Percentiles rank a stretch among this genome's conserved stretches.
These are phyloP conservation scores for Adansonia madagascariensis DNA, from an alignment of 441 rosid genomes.

Conservation along the genomic window DNA sequence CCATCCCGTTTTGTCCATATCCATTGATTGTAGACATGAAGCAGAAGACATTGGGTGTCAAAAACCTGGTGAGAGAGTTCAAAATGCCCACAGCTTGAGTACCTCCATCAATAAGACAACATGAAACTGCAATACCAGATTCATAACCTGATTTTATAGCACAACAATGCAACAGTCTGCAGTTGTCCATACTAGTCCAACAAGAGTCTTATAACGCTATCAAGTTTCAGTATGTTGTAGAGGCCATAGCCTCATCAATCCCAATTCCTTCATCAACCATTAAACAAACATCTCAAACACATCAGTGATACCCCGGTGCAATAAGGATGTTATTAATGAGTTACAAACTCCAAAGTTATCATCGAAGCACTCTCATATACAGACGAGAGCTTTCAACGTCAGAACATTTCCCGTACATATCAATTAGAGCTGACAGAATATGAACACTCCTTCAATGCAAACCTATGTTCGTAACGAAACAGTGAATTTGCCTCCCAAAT, in stretches of 20 bases:
- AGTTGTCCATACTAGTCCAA: slow-evolving; percentile 43
- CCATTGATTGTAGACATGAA: slow-evolving; percentile 66
- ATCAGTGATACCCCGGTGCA: slow-evolving; percentile 60
- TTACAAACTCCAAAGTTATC: slow-evolving; percentile 57
- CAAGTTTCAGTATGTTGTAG: slow-evolving; percentile 38
- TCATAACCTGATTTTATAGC: slow-evolving; percentile 59
- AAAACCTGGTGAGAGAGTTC: slow-evolving; percentile 55
- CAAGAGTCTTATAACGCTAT: slow-evolving; percentile 58
- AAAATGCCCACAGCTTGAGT: slow-evolving; percentile 63
- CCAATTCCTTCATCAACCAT: slow-evolving; percentile 75
- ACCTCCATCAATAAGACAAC: slow-evolving; percentile 61
- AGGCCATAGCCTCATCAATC: slow-evolving; percentile 65
- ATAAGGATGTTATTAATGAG: slow-evolving; percentile 69
- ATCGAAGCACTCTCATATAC: slow-evolving; percentile 44
- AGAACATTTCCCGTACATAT: slow-evolving; percentile 77
- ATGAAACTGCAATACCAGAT: slow-evolving; percentile 57
- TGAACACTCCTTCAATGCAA: slow-evolving; percentile 44
- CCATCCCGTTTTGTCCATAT: slow-evolving; percentile 64
- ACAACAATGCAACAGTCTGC: slow-evolving; percentile 57
- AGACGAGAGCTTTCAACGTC: slow-evolving; percentile 55
- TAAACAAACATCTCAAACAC: slow-evolving; percentile 64
- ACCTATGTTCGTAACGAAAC: slow-evolving; percentile 60
- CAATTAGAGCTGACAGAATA: slow-evolving; percentile 67
- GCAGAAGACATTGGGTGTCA: slow-evolving; percentile 60
- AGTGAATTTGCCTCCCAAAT: slow-evolving; percentile 69